Conservation (phyloP, 805 yeast species). For the Ogataea allantospora region DNA sequence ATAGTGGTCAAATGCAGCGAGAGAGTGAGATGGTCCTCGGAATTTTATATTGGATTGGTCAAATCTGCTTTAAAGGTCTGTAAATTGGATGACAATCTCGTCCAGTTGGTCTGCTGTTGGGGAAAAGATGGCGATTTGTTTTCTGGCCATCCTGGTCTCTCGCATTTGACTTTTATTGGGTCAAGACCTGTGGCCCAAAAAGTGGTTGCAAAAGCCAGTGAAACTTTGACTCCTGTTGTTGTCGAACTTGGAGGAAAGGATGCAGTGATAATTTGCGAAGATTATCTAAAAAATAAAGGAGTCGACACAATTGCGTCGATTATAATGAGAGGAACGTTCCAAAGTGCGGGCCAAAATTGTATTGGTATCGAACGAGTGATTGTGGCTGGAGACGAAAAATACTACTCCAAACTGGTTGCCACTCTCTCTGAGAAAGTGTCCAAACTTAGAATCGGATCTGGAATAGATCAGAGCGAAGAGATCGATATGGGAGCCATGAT, state of each 20-base stretch:
- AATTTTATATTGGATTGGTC: constrained; percentile 69
- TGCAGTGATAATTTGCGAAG: constrained; percentile 83
- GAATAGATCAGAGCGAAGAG: constrained; percentile 84
- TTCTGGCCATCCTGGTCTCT: constrained; percentile 76
- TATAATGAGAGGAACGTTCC: constrained; percentile 92
- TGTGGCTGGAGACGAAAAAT: constrained; percentile 56
- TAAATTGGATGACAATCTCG: constrained; percentile 75
- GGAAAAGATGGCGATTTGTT: constrained; percentile 82
- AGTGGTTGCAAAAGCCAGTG: constrained; percentile 80
- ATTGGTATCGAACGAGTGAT: constrained; percentile 95
- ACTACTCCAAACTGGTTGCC: constrained; percentile 61
- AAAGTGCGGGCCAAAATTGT: constrained; percentile 97
- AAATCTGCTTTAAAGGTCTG: constrained; percentile 70
- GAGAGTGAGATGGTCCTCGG: constrained; percentile 93
- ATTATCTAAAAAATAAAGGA: constrained; percentile 51
- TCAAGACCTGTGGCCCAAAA: constrained; percentile 92
- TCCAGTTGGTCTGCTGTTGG: constrained; percentile 85
- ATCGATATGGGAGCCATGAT: constrained; percentile 97
- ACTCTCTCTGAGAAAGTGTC: constrained; percentile 58
- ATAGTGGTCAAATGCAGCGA: constrained; percentile 93
- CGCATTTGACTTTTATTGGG: constrained; percentile 93
- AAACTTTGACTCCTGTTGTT: constrained; percentile 88
- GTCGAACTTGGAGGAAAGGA: constrained; percentile 98
- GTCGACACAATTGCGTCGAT: constrained; percentile 64
- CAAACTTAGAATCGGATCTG: constrained; percentile 76